These are phyloP conservation scores for Linnemannia exigua DNA, from an alignment of 192 early-diverging fungal genomes.

Conservation along the genomic window DNA sequence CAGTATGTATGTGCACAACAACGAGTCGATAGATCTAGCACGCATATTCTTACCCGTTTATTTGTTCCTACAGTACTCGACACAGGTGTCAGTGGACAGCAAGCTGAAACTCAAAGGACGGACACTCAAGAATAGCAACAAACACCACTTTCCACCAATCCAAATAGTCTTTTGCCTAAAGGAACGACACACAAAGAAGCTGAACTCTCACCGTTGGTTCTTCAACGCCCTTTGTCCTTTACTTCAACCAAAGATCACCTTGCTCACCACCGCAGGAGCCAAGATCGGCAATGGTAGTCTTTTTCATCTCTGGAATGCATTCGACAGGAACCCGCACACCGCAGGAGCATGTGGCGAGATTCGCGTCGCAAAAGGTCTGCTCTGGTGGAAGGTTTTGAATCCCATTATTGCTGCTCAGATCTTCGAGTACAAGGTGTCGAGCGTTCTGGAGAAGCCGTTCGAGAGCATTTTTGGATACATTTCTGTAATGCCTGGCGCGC, in stretches of 20 bases:
- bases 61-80: constrained; percentile 21
- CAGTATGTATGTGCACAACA: no score
- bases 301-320: constrained; percentile 53
- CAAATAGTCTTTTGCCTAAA: constrained; percentile 55
- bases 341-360: constrained; percentile 56
- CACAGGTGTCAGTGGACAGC: constrained; percentile 52
- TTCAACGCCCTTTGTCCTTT: constrained; percentile 49
- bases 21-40: no score
- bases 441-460: constrained; percentile 51
- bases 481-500: constrained; percentile 51
- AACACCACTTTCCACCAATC: constrained; percentile 47
- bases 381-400: constrained; percentile 56
- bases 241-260: constrained; percentile 38
- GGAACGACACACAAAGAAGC: constrained; percentile 57
- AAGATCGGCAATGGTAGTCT: constrained; percentile 50
- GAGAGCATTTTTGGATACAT: constrained; percentile 58
- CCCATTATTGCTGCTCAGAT: constrained; percentile 52
- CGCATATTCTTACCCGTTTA: no score
- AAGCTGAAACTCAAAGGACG: constrained; percentile 46
- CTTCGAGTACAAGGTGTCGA: constrained; percentile 56
- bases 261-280: constrained; percentile 49
- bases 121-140: constrained; percentile 50
- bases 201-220: constrained; percentile 57
- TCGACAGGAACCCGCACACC: constrained; percentile 40
- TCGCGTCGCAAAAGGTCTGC: constrained; percentile 46